A percentile compares a stretch with the other conserved stretches of the same genome.
Evolutionary conservation across 768 basidiomycete species (phyloP).

Genomic region (Tremella yokohamensis): DNA sequence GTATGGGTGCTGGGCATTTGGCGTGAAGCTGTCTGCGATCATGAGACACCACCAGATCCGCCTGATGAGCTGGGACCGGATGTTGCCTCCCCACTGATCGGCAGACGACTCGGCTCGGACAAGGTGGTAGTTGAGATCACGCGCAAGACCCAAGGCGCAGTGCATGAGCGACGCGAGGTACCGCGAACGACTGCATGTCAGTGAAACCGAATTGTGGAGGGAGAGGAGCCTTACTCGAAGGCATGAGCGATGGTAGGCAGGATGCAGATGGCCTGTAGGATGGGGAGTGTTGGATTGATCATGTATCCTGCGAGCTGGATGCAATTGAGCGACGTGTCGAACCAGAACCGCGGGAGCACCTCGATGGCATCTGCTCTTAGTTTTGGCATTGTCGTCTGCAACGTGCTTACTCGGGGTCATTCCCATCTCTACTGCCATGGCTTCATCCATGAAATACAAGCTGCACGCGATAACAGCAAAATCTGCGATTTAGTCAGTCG

Average conservation of each 20-base stretch:
- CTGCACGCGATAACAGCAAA: slow-evolving; percentile 25
- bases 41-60: slow-evolving; percentile 27
- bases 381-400: neutral
- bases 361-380: slow-evolving; percentile 1
- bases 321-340: slow-evolving; percentile 21
- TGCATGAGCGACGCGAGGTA: slow-evolving; percentile 24
- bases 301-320: slow-evolving; percentile 18
- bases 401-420: slow-evolving; percentile 8
- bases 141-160: slow-evolving; percentile 18
- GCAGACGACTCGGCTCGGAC: slow-evolving; percentile 7
- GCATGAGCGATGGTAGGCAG: slow-evolving; percentile 24
- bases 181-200: slow-evolving; percentile 9
- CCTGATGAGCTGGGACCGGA: slow-evolving; percentile 13
- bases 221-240: slow-evolving; percentile 16
- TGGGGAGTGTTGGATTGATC: slow-evolving; percentile 15
- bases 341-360: slow-evolving; percentile 14
- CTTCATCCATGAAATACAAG: slow-evolving; percentile 22
- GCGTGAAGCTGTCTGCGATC: slow-evolving; percentile 18
- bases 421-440: slow-evolving; percentile 10
- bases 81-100: slow-evolving; percentile 10
- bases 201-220: neutral
- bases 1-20: slow-evolving; percentile 21
- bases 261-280: slow-evolving; percentile 22
- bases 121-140: slow-evolving; percentile 22
- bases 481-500: neutral